These are phyloP conservation scores for Xylaria sp. DNA, from an alignment of 2,329 filamentous ascomycete genomes.

Conservation along the genomic window DNA sequence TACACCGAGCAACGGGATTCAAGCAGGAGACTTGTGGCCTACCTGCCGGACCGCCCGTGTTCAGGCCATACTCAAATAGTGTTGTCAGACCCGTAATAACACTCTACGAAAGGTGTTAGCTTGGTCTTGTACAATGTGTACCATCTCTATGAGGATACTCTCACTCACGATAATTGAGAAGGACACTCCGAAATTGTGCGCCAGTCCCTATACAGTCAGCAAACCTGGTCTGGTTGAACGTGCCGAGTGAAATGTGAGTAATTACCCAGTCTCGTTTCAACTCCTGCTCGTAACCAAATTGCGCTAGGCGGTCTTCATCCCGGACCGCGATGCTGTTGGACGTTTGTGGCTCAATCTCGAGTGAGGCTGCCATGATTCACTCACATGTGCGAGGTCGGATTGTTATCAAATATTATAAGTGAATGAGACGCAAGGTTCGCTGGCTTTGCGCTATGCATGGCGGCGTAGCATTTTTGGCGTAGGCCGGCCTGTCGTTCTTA, in stretches of 20 bases:
- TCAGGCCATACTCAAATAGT: constrained; percentile 66
- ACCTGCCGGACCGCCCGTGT: constrained; percentile 62
- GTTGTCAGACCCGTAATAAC: constrained; percentile 71
- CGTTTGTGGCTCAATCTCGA: constrained; percentile 42
- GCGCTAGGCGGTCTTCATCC: constrained; percentile 64
- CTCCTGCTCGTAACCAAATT: constrained; percentile 71
- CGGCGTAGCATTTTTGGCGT: not conserved
- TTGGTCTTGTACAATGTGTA: constrained; percentile 10
- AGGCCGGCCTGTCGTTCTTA: not conserved
- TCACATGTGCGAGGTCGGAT: not conserved
- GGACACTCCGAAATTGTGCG: constrained; percentile 71
- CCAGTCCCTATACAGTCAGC: constrained; percentile 52
- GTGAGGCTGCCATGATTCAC: constrained; percentile 33
- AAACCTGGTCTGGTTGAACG: not conserved
- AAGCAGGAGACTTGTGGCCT: not conserved
- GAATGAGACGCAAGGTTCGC: not conserved
- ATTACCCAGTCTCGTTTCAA: constrained; percentile 64
- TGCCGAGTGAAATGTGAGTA: not conserved
- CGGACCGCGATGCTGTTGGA: constrained; percentile 46
- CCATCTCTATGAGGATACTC: not conserved
- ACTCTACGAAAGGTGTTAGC: constrained; percentile 53
- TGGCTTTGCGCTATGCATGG: not conserved
- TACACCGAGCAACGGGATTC: not conserved
- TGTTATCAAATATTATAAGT: not conserved
- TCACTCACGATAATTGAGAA: constrained; percentile 68